A percentile compares a stretch with the other conserved stretches of the same genome.
phyloP scores from a whole-genome alignment of 1,284 basidiomycete species.

The Anthracocystis setariae region DNA sequence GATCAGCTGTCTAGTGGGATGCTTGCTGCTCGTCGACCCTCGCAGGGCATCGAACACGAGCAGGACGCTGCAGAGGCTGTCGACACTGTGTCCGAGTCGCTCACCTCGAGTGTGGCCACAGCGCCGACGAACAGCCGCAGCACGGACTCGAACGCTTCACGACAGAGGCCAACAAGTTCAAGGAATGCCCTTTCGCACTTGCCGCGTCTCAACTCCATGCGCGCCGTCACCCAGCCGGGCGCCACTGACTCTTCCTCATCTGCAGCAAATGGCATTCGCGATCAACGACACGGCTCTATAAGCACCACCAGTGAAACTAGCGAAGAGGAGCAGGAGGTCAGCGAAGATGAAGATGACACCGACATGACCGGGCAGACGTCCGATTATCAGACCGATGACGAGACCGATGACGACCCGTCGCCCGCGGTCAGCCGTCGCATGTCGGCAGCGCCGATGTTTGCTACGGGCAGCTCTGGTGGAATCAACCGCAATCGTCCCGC shows the following conservation, averaged over 20 bases:
- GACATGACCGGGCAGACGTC: constrained; percentile 31
- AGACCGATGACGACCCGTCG: constrained; percentile 46
- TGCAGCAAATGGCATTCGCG: constrained; percentile 1
- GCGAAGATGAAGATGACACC: constrained; percentile 43
- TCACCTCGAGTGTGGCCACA: neutral
- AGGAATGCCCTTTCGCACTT: constrained; percentile 51
- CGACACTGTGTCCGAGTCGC: constrained; percentile 20
- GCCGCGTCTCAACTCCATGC: constrained; percentile 59
- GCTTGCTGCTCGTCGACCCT: constrained; percentile 27
- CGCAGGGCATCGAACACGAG: constrained; percentile 53
- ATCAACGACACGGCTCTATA: constrained; percentile 24
- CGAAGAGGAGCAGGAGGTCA: constrained; percentile 50
- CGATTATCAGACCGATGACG: constrained; percentile 47
- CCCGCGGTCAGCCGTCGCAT: constrained; percentile 24
- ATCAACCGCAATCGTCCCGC: constrained; percentile 42
- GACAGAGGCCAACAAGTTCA: constrained; percentile 21
- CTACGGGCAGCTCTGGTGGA: constrained; percentile 35
- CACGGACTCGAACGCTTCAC: constrained; percentile 14
- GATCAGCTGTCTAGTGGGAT: constrained; percentile 8
- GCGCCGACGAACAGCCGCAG: constrained; percentile 6
- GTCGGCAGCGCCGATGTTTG: constrained; percentile 26
- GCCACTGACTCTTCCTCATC: constrained; percentile 6
- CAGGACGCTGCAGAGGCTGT: constrained; percentile 38
- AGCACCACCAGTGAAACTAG: constrained; percentile 23
- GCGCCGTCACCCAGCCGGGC: constrained; percentile 9